phyloP scores from a whole-genome alignment of 176 grass and related monocot species.

The Phragmites australis region DNA sequence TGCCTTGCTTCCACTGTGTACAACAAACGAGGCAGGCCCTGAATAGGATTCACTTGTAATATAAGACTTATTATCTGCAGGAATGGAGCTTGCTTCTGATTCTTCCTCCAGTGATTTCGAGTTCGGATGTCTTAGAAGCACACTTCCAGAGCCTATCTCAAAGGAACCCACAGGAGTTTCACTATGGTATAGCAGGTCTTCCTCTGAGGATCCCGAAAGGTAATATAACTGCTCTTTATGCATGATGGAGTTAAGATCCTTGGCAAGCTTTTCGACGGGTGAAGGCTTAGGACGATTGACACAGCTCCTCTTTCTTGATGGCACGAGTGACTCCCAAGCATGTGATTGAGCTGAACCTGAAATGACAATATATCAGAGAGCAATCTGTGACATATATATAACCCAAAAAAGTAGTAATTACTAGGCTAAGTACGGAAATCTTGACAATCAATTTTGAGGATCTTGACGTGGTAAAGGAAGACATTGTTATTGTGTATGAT shows the following conservation, averaged over 20 bases:
- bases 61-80: constrained; percentile 61
- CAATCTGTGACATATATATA: constrained; percentile 12
- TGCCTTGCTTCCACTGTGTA: constrained; percentile 51
- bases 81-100: constrained; percentile 91
- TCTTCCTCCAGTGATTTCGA: constrained; percentile 79
- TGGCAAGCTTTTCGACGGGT: constrained; percentile 73
- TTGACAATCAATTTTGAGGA: neutral
- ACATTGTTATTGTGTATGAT: neutral
- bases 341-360: constrained; percentile 90
- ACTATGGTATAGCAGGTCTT: constrained; percentile 73
- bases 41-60: constrained; percentile 67
- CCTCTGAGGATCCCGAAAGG: constrained; percentile 68
- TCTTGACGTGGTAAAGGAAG: constrained; percentile 14
- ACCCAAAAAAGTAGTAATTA: constrained; percentile 32
- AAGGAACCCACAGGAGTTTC: constrained; percentile 70
- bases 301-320: constrained; percentile 79
- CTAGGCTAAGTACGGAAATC: neutral
- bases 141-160: constrained; percentile 87
- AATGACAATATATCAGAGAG: constrained; percentile 33
- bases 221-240: constrained; percentile 59
- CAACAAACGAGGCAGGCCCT: constrained; percentile 41
- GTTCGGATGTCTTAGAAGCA: constrained; percentile 73
- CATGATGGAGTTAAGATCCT: constrained; percentile 87
- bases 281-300: constrained; percentile 57
- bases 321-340: constrained; percentile 75